These are phyloP conservation scores for Dionaea muscipula DNA, from an alignment of 179 eudicot species.

Conservation along the genomic window DNA sequence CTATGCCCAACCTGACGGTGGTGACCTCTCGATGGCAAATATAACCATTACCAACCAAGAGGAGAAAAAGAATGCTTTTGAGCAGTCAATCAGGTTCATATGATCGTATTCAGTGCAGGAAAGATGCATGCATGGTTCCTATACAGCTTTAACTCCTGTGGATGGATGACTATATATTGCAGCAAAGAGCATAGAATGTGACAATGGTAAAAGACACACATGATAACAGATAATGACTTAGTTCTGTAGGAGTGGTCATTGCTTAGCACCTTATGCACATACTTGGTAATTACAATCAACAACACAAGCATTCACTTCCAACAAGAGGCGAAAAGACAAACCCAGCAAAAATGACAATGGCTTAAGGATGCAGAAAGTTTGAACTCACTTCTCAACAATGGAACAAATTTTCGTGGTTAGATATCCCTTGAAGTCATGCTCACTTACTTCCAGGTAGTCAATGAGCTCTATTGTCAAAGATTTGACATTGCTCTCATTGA, in stretches of 20 bases:
- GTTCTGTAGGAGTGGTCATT: too few relatives aligned
- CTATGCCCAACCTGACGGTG: neutral
- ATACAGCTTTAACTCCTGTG: too few relatives aligned
- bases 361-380: neutral
- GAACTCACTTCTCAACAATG: slow-evolving; percentile 86
- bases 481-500: slow-evolving; percentile 85
- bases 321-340: too few relatives aligned
- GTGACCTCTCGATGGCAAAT: neutral
- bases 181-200: too few relatives aligned
- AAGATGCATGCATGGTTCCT: neutral
- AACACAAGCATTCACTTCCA: too few relatives aligned
- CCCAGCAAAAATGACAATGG: neutral
- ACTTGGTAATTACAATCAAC: too few relatives aligned
- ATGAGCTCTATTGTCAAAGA: slow-evolving; percentile 79
- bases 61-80: neutral
- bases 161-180: too few relatives aligned
- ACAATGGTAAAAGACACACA: too few relatives aligned
- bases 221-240: too few relatives aligned
- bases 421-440: slow-evolving; percentile 82
- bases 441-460: slow-evolving; percentile 85
- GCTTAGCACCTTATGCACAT: too few relatives aligned
- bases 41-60: neutral
- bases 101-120: neutral
- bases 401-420: slow-evolving; percentile 91
- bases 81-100: neutral